Evolutionary conservation across 2,329 filamentous ascomycete species (phyloP), one percentile per base, ranked within the genome.

Genomic region (Bipolaris oryzae): DNA sequence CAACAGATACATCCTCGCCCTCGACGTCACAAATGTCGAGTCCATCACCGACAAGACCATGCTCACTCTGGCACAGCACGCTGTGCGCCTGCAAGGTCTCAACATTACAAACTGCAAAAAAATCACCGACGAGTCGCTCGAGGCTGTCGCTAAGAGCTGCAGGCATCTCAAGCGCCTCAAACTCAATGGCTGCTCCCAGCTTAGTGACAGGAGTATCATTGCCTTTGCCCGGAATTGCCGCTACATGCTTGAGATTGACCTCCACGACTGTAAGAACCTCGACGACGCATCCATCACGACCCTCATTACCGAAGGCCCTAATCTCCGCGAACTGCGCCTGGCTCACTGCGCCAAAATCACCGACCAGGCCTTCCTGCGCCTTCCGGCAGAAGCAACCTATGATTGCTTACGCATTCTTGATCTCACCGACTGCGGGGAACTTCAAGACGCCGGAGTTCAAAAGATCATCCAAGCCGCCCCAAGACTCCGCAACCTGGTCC

Each of bases 181-280:
- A 85, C 84, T 99, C 60, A 99, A 98, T 76, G 90, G 93, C 55
- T 96, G 95, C 73, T 77, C 79, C n/a, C 90, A 96, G 76, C 81
- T 97, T 33, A 92, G 89, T 37, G 92, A 98, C 73, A 82, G 84
- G 46, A 89, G 92, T 6, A 88, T 98, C 61, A 81, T 91, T 56
- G 90, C 92, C 3, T 96, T 99, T 73, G 94, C 95, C 5, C 82
- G 88, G 43, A 86, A 96, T 76, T 97, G 94, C 74, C 91, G 88
- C 11, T 94, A 96, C 64, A 92, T 99, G 31, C 87, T 99, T 60
- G 95, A 99, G 76, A 96, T 99, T 60, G 95, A 99, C 74, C 85
- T 99, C 13, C 91, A 96, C 67, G 89, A 92, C 67, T 96, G 95
- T 79, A 84, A 82, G 52, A 84, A 87, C 43, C 87, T 99, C 63